Evolutionary conservation across 2,329 filamentous ascomycete genomes (phyloP), one percentile per base, ranked within the genome.

Genomic region (Ophiostoma quercus): DNA sequence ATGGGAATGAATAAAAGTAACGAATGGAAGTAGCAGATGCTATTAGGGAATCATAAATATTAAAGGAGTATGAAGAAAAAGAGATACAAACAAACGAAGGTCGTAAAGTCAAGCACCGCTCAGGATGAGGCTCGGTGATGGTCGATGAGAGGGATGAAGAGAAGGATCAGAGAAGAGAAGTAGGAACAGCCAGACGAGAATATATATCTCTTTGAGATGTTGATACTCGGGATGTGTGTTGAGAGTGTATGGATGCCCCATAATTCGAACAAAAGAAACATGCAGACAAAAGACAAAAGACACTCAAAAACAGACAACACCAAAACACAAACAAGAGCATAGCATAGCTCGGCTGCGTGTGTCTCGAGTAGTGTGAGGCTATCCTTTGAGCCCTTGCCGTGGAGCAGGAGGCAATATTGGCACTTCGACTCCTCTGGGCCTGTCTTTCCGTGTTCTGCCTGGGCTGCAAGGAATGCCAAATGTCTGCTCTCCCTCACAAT

Each of bases 121-220:
- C 51, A 43, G 9, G 62, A 65, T 43, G 16, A 65, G 51, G 69
- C 69, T 47, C 47, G 32, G 19, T 32, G 32, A 25, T 32, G 43
- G 25, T 32, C 29, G 60, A 51, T 37, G 51, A 57, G 51, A 3
- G n/a, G 57, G 29, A 57, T 41, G 43, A 62, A 37, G 25, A 63
- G 19, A 34, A n/a, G 22, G 34, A 34, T 39, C 11, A 67, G 5
- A 37, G 25, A 66, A 63, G 41, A 43, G 25, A 37, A 39, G 47
- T 51, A 54, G 65, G 29, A 66, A 66, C 69, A 67, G 65, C 67
- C 51, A 65, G 63, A 2, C 54, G 29, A 14, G 67, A 69, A 41
- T 71, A 71, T 71, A 71, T 71, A 71, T 67, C 41, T 67, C 66
- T 22, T 66, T 32, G 41, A 60, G 34, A 63, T 68, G 29, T 43